Conservation (phyloP, 345 rosid genomes). For the Toxicodendron radicans region DNA sequence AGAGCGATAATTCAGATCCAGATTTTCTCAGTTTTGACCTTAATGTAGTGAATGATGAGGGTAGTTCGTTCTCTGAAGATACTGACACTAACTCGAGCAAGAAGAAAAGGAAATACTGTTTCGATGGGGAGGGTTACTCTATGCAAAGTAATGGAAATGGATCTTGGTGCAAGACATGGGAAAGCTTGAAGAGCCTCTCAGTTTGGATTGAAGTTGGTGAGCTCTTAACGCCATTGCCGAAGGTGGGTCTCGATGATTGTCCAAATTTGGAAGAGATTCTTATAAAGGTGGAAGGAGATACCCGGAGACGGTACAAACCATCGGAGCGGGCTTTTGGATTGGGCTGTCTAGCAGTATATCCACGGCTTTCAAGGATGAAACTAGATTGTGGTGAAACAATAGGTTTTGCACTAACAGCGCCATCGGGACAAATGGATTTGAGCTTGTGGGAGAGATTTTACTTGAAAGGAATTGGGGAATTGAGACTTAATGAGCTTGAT, state of each 20-base stretch:
- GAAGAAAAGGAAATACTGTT: conserved; percentile 52
- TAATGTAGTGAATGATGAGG: conserved; percentile 19
- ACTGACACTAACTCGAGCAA: conserved; percentile 22
- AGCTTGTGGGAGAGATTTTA: conserved; percentile 91
- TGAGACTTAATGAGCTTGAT: conserved; percentile 67
- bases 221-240: conserved; percentile 53
- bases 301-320: conserved; percentile 61
- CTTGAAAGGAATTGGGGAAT: conserved; percentile 59
- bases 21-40: conserved; percentile 25
- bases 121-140: conserved; percentile 23
- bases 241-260: conserved; percentile 63
- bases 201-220: conserved; percentile 80
- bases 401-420: conserved; percentile 76
- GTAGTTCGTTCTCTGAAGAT: background rate
- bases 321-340: conserved; percentile 58
- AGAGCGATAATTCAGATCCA: conserved; percentile 10
- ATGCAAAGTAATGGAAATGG: conserved; percentile 36
- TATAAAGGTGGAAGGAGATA: conserved; percentile 84
- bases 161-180: conserved; percentile 55
- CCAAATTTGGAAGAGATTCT: conserved; percentile 81
- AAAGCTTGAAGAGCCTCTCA: conserved; percentile 61
- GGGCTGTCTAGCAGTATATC: conserved; percentile 57
- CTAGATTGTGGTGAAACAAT: conserved; percentile 71
- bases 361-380: conserved; percentile 70
- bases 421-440: conserved; percentile 78